These are phyloP conservation scores for Dryas octopetala DNA, from an alignment of 306 rosid genomes.

Conservation along the genomic window DNA sequence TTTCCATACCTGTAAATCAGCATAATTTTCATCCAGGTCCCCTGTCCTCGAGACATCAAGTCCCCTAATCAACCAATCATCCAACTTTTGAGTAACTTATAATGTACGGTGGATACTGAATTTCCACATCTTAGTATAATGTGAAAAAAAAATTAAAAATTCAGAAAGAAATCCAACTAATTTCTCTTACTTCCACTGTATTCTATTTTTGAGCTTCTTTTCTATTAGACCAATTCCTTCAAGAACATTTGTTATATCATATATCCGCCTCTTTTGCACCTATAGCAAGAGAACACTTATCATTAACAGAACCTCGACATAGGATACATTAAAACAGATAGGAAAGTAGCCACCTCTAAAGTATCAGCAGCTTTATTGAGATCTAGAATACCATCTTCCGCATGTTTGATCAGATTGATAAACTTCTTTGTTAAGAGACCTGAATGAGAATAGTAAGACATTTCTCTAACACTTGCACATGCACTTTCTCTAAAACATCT, in stretches of 20 bases:
- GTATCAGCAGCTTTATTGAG: slow-evolving; percentile 96
- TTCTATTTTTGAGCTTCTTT: slow-evolving; percentile 94
- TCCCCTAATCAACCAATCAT: slow-evolving; percentile 61
- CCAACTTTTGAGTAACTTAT: slow-evolving; percentile 31
- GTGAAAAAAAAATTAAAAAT: slow-evolving; percentile 15
- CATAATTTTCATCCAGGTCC: slow-evolving; percentile 68
- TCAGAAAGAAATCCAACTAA: slow-evolving; percentile 10
- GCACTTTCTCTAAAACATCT: background rate
- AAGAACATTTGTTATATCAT: slow-evolving; percentile 96
- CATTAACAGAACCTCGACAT: slow-evolving; percentile 26
- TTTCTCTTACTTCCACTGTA: slow-evolving; percentile 89
- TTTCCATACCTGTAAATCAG: slow-evolving; percentile 73
- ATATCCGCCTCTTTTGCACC: slow-evolving; percentile 98
- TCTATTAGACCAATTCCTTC: slow-evolving; percentile 99
- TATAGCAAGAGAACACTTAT: slow-evolving; percentile 35
- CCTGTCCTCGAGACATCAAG: slow-evolving; percentile 82
- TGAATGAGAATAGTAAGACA: slow-evolving; percentile 27
- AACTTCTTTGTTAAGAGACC: slow-evolving; percentile 95
- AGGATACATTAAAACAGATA: slow-evolving; percentile 23
- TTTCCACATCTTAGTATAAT: slow-evolving; percentile 24
- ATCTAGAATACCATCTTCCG: slow-evolving; percentile 73
- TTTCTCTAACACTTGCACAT: slow-evolving; percentile 20
- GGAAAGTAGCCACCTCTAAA: slow-evolving; percentile 62
- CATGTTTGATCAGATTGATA: slow-evolving; percentile 87
- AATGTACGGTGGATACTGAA: slow-evolving; percentile 15